Evolutionary conservation across 805 yeast genomes (phyloP), one percentile per base, ranked within the genome.

Genomic region (Candida xiaguanensis): DNA sequence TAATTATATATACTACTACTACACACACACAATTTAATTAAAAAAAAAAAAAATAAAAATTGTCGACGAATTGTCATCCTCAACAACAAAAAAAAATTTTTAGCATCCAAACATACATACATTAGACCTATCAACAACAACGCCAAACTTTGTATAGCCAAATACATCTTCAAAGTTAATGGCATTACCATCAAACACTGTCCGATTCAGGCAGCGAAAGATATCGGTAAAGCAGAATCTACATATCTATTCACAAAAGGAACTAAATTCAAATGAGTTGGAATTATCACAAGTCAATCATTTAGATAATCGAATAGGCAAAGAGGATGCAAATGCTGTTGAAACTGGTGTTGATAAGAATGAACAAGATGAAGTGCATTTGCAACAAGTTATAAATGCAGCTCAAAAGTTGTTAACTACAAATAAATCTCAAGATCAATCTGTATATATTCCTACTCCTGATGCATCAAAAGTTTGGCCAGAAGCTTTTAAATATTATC

Each of bases 261-360:
- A 91, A 52, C 65, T 91, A 36, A 91, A 95, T 1, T 85, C 85
- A 47, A 61, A 51, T 50, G 73, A 68, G 36, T 51, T 68, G 26
- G 74, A 68, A 45, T 72, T 68, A 9, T 57, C 65, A 38, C 72
- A 68, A 40, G 56, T 68, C 22, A 61, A 65, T 48, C 74, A 68
- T 47, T 53, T 68, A 29, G 65, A 55, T 44, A 40, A 58, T 8
- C 53, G 52, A 31, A 76, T 80, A 18, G 85, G 79, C 40, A 85
- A 78, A 42, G 85, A 81, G 51, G 96, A 91, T 47, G 64, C 86
- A 22, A 88, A 87, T 52, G 87, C 88, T 45, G 77, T 93, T 31
- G 99, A 93, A 53, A 91, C 98, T 5, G 99, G 99, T 63, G 99
- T 93, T 30, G 99, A 93, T 55, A 93, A 93, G 59, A 88, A 85